These are phyloP conservation scores for Agapanthus africanus DNA, from an alignment of 106 monocot species.

Conservation along the genomic window DNA sequence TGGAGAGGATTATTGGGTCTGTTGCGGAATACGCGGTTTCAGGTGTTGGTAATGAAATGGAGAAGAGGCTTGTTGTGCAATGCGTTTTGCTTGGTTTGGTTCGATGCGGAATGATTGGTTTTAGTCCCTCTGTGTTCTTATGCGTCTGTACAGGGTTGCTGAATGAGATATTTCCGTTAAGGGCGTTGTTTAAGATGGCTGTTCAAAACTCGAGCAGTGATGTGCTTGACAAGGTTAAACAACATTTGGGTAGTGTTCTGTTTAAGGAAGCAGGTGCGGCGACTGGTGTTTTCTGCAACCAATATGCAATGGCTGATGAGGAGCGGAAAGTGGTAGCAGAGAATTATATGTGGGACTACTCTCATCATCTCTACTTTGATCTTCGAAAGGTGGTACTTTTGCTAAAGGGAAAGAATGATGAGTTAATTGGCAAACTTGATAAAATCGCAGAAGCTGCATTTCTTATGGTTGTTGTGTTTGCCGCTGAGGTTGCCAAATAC, in stretches of 20 bases:
- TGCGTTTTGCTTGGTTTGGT: conserved; percentile 69
- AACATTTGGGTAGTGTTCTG: conserved; percentile 43
- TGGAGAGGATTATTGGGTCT: conserved; percentile 46
- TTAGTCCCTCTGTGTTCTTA: conserved; percentile 30
- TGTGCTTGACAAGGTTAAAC: conserved; percentile 14
- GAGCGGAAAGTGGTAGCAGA: conserved; percentile 33
- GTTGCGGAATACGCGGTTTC: conserved; percentile 37
- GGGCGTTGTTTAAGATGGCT: conserved; percentile 21
- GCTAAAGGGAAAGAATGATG: conserved; percentile 21
- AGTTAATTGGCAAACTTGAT: conserved; percentile 47
- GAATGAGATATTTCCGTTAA: conserved; percentile 53
- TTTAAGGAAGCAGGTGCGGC: conserved; percentile 90
- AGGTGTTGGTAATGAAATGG: conserved; percentile 13
- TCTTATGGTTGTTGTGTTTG: conserved; percentile 92
- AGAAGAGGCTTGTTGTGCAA: conserved; percentile 38
- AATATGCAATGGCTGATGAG: conserved; percentile 58
- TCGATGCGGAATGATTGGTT: conserved; percentile 43
- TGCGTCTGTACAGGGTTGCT: conserved; percentile 49
- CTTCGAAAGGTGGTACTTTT: conserved; percentile 27
- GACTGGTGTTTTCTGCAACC: conserved; percentile 68
- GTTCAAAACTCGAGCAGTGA: conserved; percentile 16
- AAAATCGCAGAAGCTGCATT: conserved; percentile 85
- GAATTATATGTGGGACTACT: conserved; percentile 55
- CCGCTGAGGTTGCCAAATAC: conserved; percentile 52
- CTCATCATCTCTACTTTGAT: conserved; percentile 39